A percentile compares a stretch with the other conserved stretches of the same genome.
phyloP scores from a whole-genome alignment of 2,329 filamentous ascomycete species.

The Stagonosporopsis chrysanthemi region DNA sequence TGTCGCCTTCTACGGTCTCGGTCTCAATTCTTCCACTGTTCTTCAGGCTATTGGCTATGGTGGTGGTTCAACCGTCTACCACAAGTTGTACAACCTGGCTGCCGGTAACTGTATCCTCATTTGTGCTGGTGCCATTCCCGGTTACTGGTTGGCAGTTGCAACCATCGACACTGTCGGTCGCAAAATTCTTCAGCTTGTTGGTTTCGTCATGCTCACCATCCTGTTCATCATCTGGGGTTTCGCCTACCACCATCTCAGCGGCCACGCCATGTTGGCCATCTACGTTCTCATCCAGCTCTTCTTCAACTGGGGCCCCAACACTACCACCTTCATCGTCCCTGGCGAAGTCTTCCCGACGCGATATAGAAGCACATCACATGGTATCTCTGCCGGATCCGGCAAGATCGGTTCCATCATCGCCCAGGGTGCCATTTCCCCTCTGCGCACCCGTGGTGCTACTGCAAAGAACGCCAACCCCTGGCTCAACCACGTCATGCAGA shows the following conservation, averaged over 20 bases:
- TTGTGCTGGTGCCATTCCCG: conserved; percentile 78
- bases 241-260: conserved; percentile 46
- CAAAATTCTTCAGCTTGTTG: conserved; percentile 45
- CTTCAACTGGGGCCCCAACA: conserved; percentile 61
- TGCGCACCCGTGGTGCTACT: conserved; percentile 60
- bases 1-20: conserved; percentile 64
- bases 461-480: conserved; percentile 62
- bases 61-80: conserved; percentile 70
- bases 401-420: conserved; percentile 60
- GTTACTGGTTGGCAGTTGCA: conserved; percentile 69
- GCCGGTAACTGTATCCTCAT: conserved; percentile 81
- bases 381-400: conserved; percentile 58
- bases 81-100: conserved; percentile 75
- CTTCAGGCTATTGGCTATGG: conserved; percentile 73
- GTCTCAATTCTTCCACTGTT: conserved; percentile 77
- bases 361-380: conserved; percentile 59
- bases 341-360: conserved; percentile 60
- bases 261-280: conserved; percentile 53
- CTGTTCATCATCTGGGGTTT: conserved; percentile 49
- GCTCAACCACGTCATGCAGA: conserved; percentile 77
- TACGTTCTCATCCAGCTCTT: conserved; percentile 60
- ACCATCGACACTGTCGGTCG: conserved; percentile 74
- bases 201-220: conserved; percentile 44
- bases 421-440: conserved; percentile 57
- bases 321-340: conserved; percentile 61